Evolutionary conservation across 495 filamentous ascomycete species (phyloP).

Genomic region (Lentithecium fluviatile): DNA sequence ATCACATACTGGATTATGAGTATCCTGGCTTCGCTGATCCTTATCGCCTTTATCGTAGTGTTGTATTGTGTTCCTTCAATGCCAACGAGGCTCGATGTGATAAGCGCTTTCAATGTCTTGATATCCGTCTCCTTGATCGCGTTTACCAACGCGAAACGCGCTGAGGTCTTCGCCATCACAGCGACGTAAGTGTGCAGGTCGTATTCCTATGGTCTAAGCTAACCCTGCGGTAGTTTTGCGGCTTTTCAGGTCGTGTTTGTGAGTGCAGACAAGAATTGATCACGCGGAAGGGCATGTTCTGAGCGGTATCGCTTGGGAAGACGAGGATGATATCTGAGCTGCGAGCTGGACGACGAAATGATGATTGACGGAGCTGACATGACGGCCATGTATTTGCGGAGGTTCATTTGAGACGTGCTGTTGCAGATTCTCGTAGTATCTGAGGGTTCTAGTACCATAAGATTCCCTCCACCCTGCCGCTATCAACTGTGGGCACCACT

Average conservation of each 20-base stretch:
- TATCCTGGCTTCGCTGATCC: constrained; percentile 6
- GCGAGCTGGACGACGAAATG: no score
- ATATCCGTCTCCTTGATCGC: constrained; percentile 3
- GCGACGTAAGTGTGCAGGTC: constrained; percentile 7
- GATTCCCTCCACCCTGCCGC: no score
- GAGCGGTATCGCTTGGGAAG: no score
- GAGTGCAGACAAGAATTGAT: neutral
- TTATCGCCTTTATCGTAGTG: constrained; percentile 8
- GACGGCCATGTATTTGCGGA: no score
- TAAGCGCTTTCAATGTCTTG: constrained; percentile 17
- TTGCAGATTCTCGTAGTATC: no score
- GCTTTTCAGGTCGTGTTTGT: constrained; percentile 13
- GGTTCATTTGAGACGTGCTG: no score
- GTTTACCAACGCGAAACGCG: constrained; percentile 9
- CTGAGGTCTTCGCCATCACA: constrained; percentile 12
- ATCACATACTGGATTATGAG: constrained; percentile 4
- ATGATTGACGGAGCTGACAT: no score
- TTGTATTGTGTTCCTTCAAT: constrained; percentile 13
- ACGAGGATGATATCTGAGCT: no score
- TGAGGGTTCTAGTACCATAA: no score
- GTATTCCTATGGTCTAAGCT: neutral
- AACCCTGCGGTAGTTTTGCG: neutral
- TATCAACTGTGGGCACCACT: no score
- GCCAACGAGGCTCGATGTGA: constrained; percentile 5
- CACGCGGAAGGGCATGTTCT: neutral